phyloP scores from a whole-genome alignment of 225 moss, liverwort and hornwort species.

The Sphagnum tenellum region DNA sequence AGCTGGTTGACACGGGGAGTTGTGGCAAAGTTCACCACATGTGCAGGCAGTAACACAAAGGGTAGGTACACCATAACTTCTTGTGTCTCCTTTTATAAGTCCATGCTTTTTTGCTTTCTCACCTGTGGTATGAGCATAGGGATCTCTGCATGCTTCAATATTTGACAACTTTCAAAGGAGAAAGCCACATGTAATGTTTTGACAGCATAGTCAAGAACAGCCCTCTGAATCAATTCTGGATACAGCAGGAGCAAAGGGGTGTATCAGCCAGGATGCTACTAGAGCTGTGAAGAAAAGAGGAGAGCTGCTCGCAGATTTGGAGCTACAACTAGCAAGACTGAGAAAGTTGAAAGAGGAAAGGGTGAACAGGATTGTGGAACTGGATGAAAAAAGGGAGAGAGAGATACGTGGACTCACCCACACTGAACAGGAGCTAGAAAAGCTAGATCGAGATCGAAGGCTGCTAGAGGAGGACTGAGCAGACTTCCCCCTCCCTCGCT shows the following conservation, averaged over 20 bases:
- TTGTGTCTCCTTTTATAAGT: too few species aligned
- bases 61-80: too few species aligned
- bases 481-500: conserved; percentile 17
- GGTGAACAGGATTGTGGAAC: conserved; percentile 48
- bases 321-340: conserved; percentile 50
- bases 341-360: conserved; percentile 60
- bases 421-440: conserved; percentile 63
- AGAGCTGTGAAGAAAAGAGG: conserved; percentile 55
- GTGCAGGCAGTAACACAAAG: neutral
- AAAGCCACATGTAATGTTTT: too few species aligned
- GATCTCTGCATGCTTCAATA: conserved; percentile 9
- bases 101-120: too few species aligned
- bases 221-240: too few species aligned
- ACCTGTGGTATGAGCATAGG: too few species aligned
- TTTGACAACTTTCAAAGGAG: too few species aligned
- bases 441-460: conserved; percentile 54
- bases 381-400: conserved; percentile 59
- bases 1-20: conserved; percentile 24
- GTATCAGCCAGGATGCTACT: conserved; percentile 39
- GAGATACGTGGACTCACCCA: conserved; percentile 55
- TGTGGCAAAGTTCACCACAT: conserved; percentile 24
- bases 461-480: conserved; percentile 50
- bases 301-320: conserved; percentile 41
- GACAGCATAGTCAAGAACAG: too few species aligned
- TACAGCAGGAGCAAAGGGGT: conserved; percentile 15